Percentiles rank a stretch among this genome's conserved stretches.
These are phyloP conservation scores for Boletus tomentosulus DNA, from an alignment of 768 basidiomycete species.

Conservation along the genomic window DNA sequence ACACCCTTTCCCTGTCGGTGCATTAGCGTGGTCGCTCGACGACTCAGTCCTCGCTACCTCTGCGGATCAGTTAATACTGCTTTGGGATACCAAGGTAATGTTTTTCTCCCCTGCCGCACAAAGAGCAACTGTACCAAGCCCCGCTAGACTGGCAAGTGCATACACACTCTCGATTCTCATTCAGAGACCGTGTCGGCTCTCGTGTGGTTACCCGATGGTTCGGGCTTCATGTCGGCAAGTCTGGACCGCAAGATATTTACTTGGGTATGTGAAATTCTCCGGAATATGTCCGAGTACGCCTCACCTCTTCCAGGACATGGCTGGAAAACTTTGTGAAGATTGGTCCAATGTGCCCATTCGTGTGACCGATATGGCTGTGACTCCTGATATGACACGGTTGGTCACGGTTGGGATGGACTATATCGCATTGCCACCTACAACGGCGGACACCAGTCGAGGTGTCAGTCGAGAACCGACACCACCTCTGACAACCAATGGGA, in stretches of 20 bases:
- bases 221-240: slow-evolving; percentile 85
- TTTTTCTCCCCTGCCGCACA: not conserved
- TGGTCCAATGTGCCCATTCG: slow-evolving; percentile 75
- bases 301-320: slow-evolving; percentile 52
- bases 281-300: not conserved
- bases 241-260: slow-evolving; percentile 79
- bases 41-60: slow-evolving; percentile 80
- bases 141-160: slow-evolving; percentile 67
- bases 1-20: slow-evolving; percentile 76
- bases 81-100: slow-evolving; percentile 86
- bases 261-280: slow-evolving; percentile 56
- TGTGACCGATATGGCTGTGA: slow-evolving; percentile 80
- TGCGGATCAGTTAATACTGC: slow-evolving; percentile 73
- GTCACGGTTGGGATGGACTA: slow-evolving; percentile 79
- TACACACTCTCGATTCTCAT: slow-evolving; percentile 66
- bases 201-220: slow-evolving; percentile 83
- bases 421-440: slow-evolving; percentile 20
- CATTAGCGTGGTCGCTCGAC: slow-evolving; percentile 91
- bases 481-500: slow-evolving; percentile 30
- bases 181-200: slow-evolving; percentile 81
- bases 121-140: slow-evolving; percentile 6
- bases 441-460: slow-evolving; percentile 21
- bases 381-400: slow-evolving; percentile 78
- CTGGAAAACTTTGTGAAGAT: slow-evolving; percentile 65
- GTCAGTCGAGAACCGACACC: slow-evolving; percentile 35